A percentile compares a stretch with the other conserved stretches of the same genome.
These are phyloP conservation scores for Gossypium ekmanianum DNA, from an alignment of 345 rosid species.

Conservation along the genomic window DNA sequence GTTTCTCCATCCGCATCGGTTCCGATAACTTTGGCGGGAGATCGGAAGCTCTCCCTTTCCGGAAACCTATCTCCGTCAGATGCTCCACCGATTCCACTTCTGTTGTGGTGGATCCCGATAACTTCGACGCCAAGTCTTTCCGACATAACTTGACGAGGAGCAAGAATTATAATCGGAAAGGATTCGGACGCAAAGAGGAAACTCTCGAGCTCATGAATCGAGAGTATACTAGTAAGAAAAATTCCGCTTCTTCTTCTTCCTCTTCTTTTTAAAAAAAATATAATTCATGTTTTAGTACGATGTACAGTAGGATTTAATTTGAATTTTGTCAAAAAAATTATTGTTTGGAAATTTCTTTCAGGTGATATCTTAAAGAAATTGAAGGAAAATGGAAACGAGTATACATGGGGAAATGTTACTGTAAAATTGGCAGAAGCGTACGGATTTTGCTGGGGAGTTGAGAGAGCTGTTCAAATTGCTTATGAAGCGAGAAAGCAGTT, in stretches of 20 bases:
- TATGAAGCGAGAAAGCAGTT: constrained; percentile 89
- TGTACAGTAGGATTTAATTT: too few species aligned
- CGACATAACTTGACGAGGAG: constrained; percentile 79
- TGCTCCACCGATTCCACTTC: constrained; percentile 50
- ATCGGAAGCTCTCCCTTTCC: constrained; percentile 21
- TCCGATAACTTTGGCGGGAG: constrained; percentile 30
- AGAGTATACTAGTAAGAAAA: constrained; percentile 66
- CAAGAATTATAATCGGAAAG: constrained; percentile 76
- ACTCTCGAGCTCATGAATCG: constrained; percentile 79
- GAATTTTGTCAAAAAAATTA: neutral
- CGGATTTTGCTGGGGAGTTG: constrained; percentile 95
- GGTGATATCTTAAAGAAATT: constrained; percentile 77
- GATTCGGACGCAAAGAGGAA: constrained; percentile 84
- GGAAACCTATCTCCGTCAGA: constrained; percentile 44
- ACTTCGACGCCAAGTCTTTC: constrained; percentile 71
- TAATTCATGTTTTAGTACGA: too few species aligned
- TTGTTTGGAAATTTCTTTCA: constrained; percentile 18
- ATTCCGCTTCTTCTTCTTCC: too few species aligned
- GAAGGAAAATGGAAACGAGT: constrained; percentile 68
- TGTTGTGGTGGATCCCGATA: constrained; percentile 47
- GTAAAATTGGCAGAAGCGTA: constrained; percentile 83
- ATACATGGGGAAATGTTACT: constrained; percentile 81
- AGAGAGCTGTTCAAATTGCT: constrained; percentile 97
- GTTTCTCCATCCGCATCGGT: constrained; percentile 39
- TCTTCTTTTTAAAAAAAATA: too few species aligned